A percentile compares a stretch with the other conserved stretches of the same genome.
Conservation (phyloP, 2,329 filamentous ascomycete species). For the Bipolaris zeicola region DNA sequence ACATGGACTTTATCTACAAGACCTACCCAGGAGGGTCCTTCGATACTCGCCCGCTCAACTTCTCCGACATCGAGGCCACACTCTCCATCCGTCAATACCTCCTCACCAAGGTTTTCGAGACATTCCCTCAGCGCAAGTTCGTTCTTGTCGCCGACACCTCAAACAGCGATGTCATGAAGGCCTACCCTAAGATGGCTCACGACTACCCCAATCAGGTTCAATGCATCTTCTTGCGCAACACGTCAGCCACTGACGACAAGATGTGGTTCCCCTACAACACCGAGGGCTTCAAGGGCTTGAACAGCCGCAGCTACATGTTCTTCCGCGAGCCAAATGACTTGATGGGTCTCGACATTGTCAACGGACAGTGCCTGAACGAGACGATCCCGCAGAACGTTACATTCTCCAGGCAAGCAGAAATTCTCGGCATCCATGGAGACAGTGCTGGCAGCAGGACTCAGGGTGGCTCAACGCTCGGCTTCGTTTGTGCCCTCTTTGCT, state of each 20-base stretch:
- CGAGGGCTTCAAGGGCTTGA: slow-evolving; percentile 68
- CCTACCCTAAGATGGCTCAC: slow-evolving; percentile 63
- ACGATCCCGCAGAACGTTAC: slow-evolving; percentile 72
- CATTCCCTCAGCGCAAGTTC: slow-evolving; percentile 76
- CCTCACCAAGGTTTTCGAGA: slow-evolving; percentile 73
- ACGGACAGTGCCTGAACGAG: slow-evolving; percentile 70
- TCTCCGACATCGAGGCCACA: slow-evolving; percentile 74
- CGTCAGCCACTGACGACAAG: slow-evolving; percentile 67
- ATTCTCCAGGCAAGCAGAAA: slow-evolving; percentile 56
- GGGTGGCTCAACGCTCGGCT: slow-evolving; percentile 39
- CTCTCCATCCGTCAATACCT: slow-evolving; percentile 72
- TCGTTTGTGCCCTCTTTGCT: slow-evolving; percentile 42
- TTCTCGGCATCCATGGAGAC: slow-evolving; percentile 43
- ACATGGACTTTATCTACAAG: slow-evolving; percentile 80
- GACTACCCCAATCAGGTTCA: slow-evolving; percentile 74
- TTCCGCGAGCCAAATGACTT: slow-evolving; percentile 75
- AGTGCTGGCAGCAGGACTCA: slow-evolving; percentile 30
- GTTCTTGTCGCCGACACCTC: slow-evolving; percentile 77
- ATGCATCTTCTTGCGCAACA: slow-evolving; percentile 79
- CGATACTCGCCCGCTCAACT: slow-evolving; percentile 76
- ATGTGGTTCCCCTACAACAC: slow-evolving; percentile 80
- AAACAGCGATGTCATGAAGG: slow-evolving; percentile 77
- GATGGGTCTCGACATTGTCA: slow-evolving; percentile 66
- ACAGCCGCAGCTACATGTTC: slow-evolving; percentile 77
- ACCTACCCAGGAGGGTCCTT: slow-evolving; percentile 79